Conservation (phyloP, 352 stramenopile genomes). For the Hyaloperonospora arabidopsidis region DNA sequence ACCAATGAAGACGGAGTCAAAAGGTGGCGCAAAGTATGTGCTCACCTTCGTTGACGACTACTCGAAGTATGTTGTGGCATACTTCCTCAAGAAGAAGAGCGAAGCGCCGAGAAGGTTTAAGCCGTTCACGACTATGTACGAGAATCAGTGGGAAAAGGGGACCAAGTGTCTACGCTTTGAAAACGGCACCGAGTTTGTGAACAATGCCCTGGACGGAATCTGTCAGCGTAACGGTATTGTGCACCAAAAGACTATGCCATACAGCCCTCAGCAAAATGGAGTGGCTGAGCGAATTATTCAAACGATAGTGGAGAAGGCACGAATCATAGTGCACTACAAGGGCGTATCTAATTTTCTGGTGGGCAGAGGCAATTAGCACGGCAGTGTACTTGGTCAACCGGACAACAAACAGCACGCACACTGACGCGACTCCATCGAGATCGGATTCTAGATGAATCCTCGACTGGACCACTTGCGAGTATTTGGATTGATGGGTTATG, state of each 20-base stretch:
- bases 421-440: slow-evolving; percentile 16
- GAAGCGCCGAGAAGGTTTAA: neutral
- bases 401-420: neutral
- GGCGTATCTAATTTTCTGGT: slow-evolving; percentile 18
- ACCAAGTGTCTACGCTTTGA: slow-evolving; percentile 16
- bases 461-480: slow-evolving; percentile 17
- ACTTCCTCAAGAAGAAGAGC: neutral
- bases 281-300: slow-evolving; percentile 18
- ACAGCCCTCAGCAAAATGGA: slow-evolving; percentile 16
- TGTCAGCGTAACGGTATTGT: slow-evolving; percentile 1
- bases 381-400: slow-evolving; percentile 7
- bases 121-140: neutral
- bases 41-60: neutral
- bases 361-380: slow-evolving; percentile 25
- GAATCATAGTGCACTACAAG: slow-evolving; percentile 24
- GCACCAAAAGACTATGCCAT: slow-evolving; percentile 5
- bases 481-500: slow-evolving; percentile 23
- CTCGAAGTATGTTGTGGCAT: neutral
- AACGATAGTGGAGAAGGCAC: slow-evolving; percentile 19
- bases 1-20: slow-evolving; percentile 15
- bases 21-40: slow-evolving; percentile 11
- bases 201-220: slow-evolving; percentile 8
- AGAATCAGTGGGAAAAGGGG: slow-evolving; percentile 4
- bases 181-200: slow-evolving; percentile 23
- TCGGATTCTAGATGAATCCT: slow-evolving; percentile 14